Base-by-base conservation (phyloP, 2,329 filamentous ascomycete genomes). In the Zymoseptoria tritici region DNA sequence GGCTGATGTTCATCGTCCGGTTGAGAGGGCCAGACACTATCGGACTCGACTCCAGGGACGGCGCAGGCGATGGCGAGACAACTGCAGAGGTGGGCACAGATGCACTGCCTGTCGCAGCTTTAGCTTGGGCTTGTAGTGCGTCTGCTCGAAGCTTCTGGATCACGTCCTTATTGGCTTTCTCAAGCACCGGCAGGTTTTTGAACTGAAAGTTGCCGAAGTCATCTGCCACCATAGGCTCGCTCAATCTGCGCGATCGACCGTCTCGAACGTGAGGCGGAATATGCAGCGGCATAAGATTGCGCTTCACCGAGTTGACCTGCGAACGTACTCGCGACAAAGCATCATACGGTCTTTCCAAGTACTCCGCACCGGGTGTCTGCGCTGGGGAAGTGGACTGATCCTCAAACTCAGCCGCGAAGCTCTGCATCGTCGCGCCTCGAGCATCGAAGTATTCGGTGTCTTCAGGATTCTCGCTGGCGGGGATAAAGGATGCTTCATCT, bases 121-220 rank as follows among this genome's bases (percentile, higher is more conserved):
- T 83, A 62, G 80, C 80, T 67, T 86, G 84, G 42, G 81, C 80
- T 68, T 87, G 91, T 77, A 97, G 82, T 2, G 94, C 92, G 74
- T 97, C 92, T 21, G 92, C 91, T 9, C 92, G 87, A 59, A 99
- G 80, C 73, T 97, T 97, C 69, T 97, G 92, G 31, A 99, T 96
- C 29, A 97, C 91, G 69, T 99, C 94, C 73, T 99, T 99, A 76
- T 99, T 99, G 57, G 94, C 94, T 74, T 97, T 97, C 70, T 97
- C 94, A 19, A 99, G 81, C 20, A 97, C 93, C 0, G 93, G 92
- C 54, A 99, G 78, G 68, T 99, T 99, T 78, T 99, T 99, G 81
- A 96, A 99, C 49, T 91, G 85, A 75, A 99, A 99, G 63, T 85
- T 91, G 31, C 94, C 94, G 79, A 99, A 99, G 72, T 99, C 95